These are phyloP conservation scores for Cryphonectria carpinicola DNA, from an alignment of 2,329 filamentous ascomycete genomes.

Conservation along the genomic window DNA sequence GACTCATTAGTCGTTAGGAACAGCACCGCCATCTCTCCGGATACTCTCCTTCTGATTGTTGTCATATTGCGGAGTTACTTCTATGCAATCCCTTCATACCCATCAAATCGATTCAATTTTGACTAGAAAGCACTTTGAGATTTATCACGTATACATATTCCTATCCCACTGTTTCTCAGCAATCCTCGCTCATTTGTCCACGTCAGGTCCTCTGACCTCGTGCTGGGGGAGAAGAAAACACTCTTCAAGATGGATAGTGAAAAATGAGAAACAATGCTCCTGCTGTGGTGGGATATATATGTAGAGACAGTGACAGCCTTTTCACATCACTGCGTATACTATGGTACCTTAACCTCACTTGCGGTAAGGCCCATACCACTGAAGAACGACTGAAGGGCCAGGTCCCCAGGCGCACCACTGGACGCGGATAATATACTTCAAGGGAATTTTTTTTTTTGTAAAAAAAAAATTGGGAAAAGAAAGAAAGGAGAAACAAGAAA, in stretches of 20 bases:
- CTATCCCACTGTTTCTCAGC: too few species aligned
- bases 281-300: too few species aligned
- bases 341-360: too few species aligned
- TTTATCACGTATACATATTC: not conserved
- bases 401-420: not conserved
- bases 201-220: too few species aligned
- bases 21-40: not conserved
- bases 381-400: not conserved
- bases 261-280: not conserved
- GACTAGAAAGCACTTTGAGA: not conserved
- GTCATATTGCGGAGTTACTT: not conserved
- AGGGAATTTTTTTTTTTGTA: too few species aligned
- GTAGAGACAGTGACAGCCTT: too few species aligned
- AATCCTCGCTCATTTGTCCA: too few species aligned
- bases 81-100: not conserved
- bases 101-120: not conserved
- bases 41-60: not conserved
- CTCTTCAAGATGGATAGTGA: not conserved
- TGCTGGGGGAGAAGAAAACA: too few species aligned
- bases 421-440: not conserved
- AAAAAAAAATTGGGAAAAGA: too few species aligned
- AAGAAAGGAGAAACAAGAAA: too few species aligned
- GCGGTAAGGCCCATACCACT: too few species aligned
- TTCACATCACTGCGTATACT: too few species aligned
- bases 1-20: not conserved